phyloP scores from a whole-genome alignment of 2,329 filamentous ascomycete genomes.

The Didymella lethalis region DNA sequence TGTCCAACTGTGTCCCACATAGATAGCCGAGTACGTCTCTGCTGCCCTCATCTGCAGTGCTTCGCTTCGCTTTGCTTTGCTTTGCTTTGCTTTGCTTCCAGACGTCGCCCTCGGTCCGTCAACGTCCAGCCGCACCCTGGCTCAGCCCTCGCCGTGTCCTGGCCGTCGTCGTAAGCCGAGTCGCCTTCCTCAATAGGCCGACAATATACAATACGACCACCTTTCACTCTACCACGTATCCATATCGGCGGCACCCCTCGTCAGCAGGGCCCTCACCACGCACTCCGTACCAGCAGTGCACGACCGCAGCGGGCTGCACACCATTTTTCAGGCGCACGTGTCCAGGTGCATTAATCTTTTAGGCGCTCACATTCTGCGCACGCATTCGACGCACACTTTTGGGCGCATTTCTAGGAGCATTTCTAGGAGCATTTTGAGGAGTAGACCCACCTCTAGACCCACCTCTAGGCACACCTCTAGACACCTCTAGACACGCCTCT shows the following conservation, averaged over 20 bases:
- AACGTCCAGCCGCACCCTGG: conserved; percentile 3
- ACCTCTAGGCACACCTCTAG: too few relatives aligned
- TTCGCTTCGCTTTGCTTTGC: too few relatives aligned
- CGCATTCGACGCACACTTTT: too few relatives aligned
- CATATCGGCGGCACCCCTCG: background rate
- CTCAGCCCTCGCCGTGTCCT: conserved; percentile 3
- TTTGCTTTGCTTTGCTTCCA: background rate
- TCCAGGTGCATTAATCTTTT: too few relatives aligned
- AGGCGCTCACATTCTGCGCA: too few relatives aligned
- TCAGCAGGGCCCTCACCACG: background rate
- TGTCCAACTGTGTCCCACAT: too few relatives aligned
- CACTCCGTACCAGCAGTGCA: conserved; percentile 16
- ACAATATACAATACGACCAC: conserved; percentile 22
- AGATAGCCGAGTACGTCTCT: too few relatives aligned
- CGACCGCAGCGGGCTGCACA: conserved; percentile 28
- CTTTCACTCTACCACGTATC: conserved; percentile 7
- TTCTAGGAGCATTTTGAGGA: too few relatives aligned
- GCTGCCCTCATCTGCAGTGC: background rate
- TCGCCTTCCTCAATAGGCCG: conserved; percentile 31
- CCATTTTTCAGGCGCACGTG: background rate
- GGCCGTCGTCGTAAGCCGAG: conserved; percentile 13
- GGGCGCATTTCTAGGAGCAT: too few relatives aligned
- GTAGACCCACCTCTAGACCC: too few relatives aligned
- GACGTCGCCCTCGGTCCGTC: background rate
- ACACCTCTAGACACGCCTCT: too few relatives aligned